Evolutionary conservation across 495 filamentous ascomycete genomes (phyloP), one percentile per base, ranked within the genome.

Genomic region (Cercophora scortea): DNA sequence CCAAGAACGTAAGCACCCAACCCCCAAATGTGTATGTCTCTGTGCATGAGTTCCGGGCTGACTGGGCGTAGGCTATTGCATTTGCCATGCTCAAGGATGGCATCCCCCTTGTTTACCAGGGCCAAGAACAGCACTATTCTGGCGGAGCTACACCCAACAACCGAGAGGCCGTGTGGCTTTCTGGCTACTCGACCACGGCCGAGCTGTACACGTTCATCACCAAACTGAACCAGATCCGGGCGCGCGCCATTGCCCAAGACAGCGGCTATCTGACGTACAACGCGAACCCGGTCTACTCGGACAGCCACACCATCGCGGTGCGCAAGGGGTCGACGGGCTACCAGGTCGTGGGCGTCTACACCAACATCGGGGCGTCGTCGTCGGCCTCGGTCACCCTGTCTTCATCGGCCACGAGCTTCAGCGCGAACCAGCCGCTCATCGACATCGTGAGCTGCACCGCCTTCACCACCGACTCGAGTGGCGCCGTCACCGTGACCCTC

Each of bases 111-210:
- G 57, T 72, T 12, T 68, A 66, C 46, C 64, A 68, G 15, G 88
- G 88, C 15, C 85, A 89, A 62, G 88, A 91, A 63, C 87, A 92
- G 52, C 79, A 81, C 47, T 84, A 82, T 61, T 59, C 65, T 6
- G 86, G 87, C 45, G 61, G 68, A 10, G 67, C 49, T 45, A 79
- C 81, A 36, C 87, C 87, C 0, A 54, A 66, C 34, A 87, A 90
- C 63, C 83, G 88, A 42, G 87, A 90, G 64, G 85, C 87, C 33
- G 60, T 89, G 41, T 93, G 88, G 88, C 71, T 79, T 15, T 79
- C 80, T 33, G 66, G 68, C 7, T 93, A 88, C 66, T 62, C 75
- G 47, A 87, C 80, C 19, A 61, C 61, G 15, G 59, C 79, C 0
- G 66, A 78, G 12, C 73, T 90, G 2, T 90, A 89, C 72, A 69